A percentile compares a stretch with the other conserved stretches of the same genome.
These are phyloP conservation scores for Pulveroboletus sp. DNA, from an alignment of 768 basidiomycete genomes.

Conservation along the genomic window DNA sequence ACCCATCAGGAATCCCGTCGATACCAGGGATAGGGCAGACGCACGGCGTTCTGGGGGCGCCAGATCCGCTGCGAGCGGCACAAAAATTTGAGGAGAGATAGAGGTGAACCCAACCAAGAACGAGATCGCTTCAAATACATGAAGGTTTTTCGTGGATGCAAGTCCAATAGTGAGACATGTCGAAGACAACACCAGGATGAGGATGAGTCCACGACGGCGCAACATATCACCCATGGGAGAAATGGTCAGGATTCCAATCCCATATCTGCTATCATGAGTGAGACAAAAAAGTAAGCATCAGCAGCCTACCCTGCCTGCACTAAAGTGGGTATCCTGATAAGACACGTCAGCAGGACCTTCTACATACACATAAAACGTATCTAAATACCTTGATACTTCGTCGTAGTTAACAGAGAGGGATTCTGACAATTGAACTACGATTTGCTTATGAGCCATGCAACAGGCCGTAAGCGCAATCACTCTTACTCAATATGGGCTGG, in stretches of 20 bases:
- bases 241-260: slow-evolving; percentile 63
- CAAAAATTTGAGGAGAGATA: slow-evolving; percentile 64
- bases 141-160: slow-evolving; percentile 52
- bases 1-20: slow-evolving; percentile 63
- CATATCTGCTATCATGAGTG: slow-evolving; percentile 44
- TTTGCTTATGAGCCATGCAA: neutral
- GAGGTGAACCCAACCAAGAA: slow-evolving; percentile 66
- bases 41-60: slow-evolving; percentile 69
- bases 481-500: slow-evolving; percentile 69
- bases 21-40: slow-evolving; percentile 66
- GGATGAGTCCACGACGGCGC: slow-evolving; percentile 63
- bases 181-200: slow-evolving; percentile 51
- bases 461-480: neutral
- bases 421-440: slow-evolving; percentile 29
- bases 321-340: slow-evolving; percentile 53
- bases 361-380: neutral
- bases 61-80: slow-evolving; percentile 74
- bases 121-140: slow-evolving; percentile 57
- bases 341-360: neutral
- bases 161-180: slow-evolving; percentile 64
- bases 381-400: slow-evolving; percentile 28
- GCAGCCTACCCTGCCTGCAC: slow-evolving; percentile 54
- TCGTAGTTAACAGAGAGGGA: slow-evolving; percentile 34
- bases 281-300: neutral
- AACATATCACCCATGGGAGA: slow-evolving; percentile 80